These are phyloP conservation scores for Erodium texanum DNA, from an alignment of 441 rosid species.

Conservation along the genomic window DNA sequence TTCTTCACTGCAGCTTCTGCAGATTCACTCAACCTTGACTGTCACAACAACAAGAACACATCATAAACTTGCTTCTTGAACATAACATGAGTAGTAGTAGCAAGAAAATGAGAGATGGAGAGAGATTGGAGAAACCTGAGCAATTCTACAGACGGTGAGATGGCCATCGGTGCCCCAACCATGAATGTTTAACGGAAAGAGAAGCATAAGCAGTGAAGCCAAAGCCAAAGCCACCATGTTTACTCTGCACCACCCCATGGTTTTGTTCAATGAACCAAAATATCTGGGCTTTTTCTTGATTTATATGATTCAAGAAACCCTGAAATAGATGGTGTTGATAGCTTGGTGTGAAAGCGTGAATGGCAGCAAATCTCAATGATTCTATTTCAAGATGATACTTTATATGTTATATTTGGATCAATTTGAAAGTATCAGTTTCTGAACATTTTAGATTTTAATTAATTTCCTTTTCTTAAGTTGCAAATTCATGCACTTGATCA, in stretches of 20 bases:
- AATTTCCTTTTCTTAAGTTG: too few relatives aligned
- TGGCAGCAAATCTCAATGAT: not conserved
- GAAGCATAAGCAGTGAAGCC: conserved; percentile 17
- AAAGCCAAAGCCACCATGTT: conserved; percentile 17
- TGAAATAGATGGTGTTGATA: not conserved
- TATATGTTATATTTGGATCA: too few relatives aligned
- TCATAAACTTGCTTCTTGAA: too few relatives aligned
- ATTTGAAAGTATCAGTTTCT: too few relatives aligned
- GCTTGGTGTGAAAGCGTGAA: not conserved
- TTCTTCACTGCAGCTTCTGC: conserved; percentile 39
- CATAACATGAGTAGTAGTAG: too few relatives aligned
- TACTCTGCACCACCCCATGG: conserved; percentile 24
- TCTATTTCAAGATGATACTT: not conserved
- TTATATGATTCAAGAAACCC: not conserved
- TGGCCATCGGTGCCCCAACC: conserved; percentile 79
- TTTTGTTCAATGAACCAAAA: not conserved
- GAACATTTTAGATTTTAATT: too few relatives aligned
- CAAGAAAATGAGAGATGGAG: not conserved
- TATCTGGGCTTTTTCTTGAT: not conserved
- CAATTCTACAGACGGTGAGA: conserved; percentile 48
- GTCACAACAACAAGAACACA: not conserved
- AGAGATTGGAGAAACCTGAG: conserved; percentile 37
- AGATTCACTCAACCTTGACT: conserved; percentile 42
- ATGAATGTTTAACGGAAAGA: conserved; percentile 23
- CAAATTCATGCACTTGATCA: too few relatives aligned